Evolutionary conservation across 331 rosid genomes (phyloP).

Genomic region (Quercus tomentella): DNA sequence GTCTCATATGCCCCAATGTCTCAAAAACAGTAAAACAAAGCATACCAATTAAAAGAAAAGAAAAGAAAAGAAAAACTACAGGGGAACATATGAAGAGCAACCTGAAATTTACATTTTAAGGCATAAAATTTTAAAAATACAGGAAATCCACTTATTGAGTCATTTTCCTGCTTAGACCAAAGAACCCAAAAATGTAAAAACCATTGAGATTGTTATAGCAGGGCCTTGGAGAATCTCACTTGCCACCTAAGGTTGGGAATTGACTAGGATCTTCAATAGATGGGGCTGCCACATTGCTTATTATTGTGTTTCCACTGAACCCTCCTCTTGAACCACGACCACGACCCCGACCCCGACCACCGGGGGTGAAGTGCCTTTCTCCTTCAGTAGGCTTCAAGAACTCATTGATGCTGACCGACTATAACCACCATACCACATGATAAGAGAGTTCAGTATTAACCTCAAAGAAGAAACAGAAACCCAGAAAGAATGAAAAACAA

Average conservation of each 20-base stretch:
- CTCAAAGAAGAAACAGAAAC: not conserved
- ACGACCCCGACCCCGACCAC: conserved; percentile 82
- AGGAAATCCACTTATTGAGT: conserved; percentile 62
- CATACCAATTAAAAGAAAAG: not conserved
- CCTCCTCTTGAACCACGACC: conserved; percentile 73
- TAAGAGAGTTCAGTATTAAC: not conserved
- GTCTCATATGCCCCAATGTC: not conserved
- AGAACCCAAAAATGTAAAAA: conserved; percentile 29
- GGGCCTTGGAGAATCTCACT: conserved; percentile 56
- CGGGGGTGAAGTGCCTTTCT: conserved; percentile 52
- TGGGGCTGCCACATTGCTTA: conserved; percentile 55
- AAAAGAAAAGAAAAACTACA: not conserved
- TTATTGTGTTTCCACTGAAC: conserved; percentile 30
- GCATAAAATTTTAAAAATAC: conserved; percentile 21
- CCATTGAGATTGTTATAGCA: not conserved
- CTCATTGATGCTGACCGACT: conserved; percentile 83
- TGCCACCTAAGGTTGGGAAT: conserved; percentile 89
- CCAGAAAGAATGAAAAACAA: not conserved
- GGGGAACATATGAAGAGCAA: conserved; percentile 24
- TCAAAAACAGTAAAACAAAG: not conserved
- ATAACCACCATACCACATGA: not conserved
- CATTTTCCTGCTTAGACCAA: conserved; percentile 38
- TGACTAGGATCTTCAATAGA: conserved; percentile 82
- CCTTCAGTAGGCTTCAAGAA: conserved; percentile 91
- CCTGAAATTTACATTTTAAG: conserved; percentile 65